phyloP scores from a whole-genome alignment of 441 rosid genomes.

The Isatis lusitanica region DNA sequence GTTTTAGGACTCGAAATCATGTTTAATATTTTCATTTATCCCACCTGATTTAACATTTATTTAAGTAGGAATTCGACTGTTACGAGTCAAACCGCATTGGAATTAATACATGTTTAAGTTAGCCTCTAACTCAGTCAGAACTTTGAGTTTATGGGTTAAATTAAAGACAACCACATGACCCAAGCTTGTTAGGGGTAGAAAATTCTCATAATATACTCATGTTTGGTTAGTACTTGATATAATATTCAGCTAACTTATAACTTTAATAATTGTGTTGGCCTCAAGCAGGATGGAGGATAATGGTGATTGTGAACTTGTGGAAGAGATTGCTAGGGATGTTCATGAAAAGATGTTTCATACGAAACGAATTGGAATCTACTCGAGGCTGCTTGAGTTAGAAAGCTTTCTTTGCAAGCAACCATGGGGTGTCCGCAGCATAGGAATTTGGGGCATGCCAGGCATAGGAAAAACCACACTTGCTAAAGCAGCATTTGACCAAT shows the following conservation, averaged over 20 bases:
- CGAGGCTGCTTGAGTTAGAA: background rate
- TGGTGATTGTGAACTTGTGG: slow-evolving; percentile 28
- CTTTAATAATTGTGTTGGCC: background rate
- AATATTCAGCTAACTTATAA: background rate
- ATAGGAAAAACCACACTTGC: background rate
- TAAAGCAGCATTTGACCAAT: background rate
- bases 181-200: too few species aligned
- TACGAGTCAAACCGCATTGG: too few species aligned
- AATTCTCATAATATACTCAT: too few species aligned
- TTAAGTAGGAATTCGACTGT: too few species aligned
- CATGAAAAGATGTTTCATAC: background rate
- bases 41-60: too few species aligned
- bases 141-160: too few species aligned
- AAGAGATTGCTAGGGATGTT: slow-evolving; percentile 21
- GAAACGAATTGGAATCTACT: slow-evolving; percentile 23
- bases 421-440: background rate
- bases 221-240: background rate
- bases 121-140: too few species aligned
- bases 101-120: too few species aligned
- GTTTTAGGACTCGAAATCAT: too few species aligned
- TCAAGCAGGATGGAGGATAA: slow-evolving; percentile 15
- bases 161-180: too few species aligned
- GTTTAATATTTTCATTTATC: too few species aligned
- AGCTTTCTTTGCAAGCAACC: background rate
- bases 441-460: background rate